phyloP scores from a whole-genome alignment of 139 green algal species.

The Limnomonas spitsbergensis region DNA sequence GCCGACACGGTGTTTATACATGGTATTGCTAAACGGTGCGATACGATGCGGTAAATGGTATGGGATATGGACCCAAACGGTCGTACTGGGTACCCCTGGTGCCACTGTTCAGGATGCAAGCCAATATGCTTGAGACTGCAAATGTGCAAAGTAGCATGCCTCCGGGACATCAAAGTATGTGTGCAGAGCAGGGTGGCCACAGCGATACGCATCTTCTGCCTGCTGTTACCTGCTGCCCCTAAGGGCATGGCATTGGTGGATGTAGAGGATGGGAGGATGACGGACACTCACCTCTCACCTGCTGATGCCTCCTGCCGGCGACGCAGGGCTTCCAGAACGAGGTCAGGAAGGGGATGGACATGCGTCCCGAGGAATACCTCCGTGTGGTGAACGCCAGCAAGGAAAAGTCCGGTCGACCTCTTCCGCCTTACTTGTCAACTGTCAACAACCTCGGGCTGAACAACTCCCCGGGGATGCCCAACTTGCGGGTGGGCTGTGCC shows the following conservation, averaged over 20 bases:
- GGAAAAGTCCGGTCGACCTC: background rate
- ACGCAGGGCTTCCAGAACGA: conserved; percentile 3
- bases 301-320: background rate
- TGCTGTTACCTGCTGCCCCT: background rate
- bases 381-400: background rate
- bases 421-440: conserved; percentile 5
- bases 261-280: background rate
- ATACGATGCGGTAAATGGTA: too few species aligned
- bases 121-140: too few species aligned
- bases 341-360: background rate
- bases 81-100: too few species aligned
- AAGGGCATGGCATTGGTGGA: background rate
- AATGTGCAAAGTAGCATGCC: background rate
- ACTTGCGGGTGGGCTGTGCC: conserved; percentile 3
- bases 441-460: conserved; percentile 11
- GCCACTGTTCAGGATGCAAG: too few species aligned
- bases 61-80: too few species aligned
- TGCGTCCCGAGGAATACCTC: background rate
- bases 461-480: conserved; percentile 10
- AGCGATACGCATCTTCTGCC: background rate
- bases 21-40: too few species aligned
- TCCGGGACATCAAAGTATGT: background rate
- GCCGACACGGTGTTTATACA: too few species aligned
- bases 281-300: background rate
- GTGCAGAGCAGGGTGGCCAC: background rate